Conservation (phyloP, 148 eudicot species). For the Dianthus caryophyllus region DNA sequence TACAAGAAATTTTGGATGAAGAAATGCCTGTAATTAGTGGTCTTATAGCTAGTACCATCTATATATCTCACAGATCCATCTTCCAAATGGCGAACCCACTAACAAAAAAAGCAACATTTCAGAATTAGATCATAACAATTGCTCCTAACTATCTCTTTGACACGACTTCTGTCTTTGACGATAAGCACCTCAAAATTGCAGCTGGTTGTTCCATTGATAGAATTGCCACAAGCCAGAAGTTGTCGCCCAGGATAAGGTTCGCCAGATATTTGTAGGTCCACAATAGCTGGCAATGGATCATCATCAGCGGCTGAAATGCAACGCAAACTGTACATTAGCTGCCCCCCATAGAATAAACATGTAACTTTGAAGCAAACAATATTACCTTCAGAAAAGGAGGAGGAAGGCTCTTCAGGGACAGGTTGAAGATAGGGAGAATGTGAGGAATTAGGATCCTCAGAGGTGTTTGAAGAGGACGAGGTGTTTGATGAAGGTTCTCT, state of each 20-base stretch:
- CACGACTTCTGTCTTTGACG: constrained; percentile 12
- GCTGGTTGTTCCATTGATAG: constrained; percentile 84
- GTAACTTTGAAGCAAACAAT: constrained; percentile 10
- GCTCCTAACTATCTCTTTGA: not conserved
- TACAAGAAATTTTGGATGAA: not conserved
- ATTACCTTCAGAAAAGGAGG: constrained; percentile 87
- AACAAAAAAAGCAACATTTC: constrained; percentile 17
- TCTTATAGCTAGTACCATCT: constrained; percentile 48
- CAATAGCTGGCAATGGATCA: constrained; percentile 72
- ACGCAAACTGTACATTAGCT: constrained; percentile 19
- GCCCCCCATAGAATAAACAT: not conserved
- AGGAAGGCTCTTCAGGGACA: constrained; percentile 82
- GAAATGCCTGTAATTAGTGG: not conserved
- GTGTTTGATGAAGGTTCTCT: constrained; percentile 43
- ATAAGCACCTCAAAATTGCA: constrained; percentile 87
- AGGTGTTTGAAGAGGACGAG: constrained; percentile 44
- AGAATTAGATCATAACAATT: constrained; percentile 9
- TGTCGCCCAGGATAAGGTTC: constrained; percentile 85
- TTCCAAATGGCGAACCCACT: constrained; percentile 95
- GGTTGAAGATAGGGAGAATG: constrained; percentile 68
- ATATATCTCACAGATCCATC: constrained; percentile 91
- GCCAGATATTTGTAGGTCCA: constrained; percentile 86
- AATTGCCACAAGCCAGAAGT: constrained; percentile 74
- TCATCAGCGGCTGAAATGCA: constrained; percentile 72
- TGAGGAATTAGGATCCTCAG: constrained; percentile 62